Conservation (phyloP, 495 filamentous ascomycete genomes). For the Penicillium egyptiacum region DNA sequence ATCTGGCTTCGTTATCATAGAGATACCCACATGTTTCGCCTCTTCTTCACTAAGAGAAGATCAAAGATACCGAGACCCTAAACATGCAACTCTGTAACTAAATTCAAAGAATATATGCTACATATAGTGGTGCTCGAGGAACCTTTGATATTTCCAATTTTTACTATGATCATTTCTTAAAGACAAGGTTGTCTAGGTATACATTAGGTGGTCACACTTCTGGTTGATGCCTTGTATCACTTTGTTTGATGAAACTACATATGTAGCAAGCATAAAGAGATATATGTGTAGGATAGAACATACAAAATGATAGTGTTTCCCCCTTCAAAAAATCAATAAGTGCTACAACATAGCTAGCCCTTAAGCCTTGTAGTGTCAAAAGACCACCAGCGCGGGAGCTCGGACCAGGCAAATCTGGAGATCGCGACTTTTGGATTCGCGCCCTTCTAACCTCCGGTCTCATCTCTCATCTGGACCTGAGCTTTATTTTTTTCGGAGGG, state of each 20-base stretch:
- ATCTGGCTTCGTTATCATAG: neutral
- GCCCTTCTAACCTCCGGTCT: slow-evolving; percentile 24
- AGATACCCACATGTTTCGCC: neutral
- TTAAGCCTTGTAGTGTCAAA: neutral
- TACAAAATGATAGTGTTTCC: neutral
- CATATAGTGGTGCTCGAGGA: neutral
- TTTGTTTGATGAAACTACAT: neutral
- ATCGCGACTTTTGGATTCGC: slow-evolving; percentile 46
- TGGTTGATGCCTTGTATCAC: neutral
- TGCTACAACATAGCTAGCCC: neutral
- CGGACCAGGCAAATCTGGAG: slow-evolving; percentile 42
- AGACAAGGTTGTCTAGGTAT: neutral
- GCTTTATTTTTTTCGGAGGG: neutral
- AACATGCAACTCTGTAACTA: neutral
- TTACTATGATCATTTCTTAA: neutral
- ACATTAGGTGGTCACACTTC: neutral
- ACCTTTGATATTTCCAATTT: neutral
- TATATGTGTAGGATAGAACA: neutral
- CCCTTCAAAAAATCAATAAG: neutral
- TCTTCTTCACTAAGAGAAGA: neutral
- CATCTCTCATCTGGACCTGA: slow-evolving; percentile 9
- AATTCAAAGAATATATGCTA: neutral
- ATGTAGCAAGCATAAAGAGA: neutral
- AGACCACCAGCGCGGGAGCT: slow-evolving; percentile 31
- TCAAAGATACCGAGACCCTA: neutral